These are phyloP conservation scores for Ceratocystiopsis sp. DNA, from an alignment of 2,329 filamentous ascomycete genomes.

Conservation along the genomic window DNA sequence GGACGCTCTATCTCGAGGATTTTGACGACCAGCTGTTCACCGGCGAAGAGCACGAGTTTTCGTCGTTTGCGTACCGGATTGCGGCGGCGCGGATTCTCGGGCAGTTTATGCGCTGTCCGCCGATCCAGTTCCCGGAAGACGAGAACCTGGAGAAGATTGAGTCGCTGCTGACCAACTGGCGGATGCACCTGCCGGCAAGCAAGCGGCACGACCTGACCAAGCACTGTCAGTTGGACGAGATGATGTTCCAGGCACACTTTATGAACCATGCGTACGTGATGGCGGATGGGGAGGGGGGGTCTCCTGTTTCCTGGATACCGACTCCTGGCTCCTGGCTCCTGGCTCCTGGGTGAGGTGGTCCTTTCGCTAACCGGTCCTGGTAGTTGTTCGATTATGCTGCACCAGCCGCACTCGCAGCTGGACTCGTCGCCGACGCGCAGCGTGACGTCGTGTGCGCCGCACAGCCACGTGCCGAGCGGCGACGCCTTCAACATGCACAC, in stretches of 20 bases:
- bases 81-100: constrained; percentile 66
- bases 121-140: constrained; percentile 34
- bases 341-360: background rate
- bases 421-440: constrained; percentile 40
- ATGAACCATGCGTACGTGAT: constrained; percentile 40
- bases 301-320: no score
- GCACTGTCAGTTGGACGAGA: constrained; percentile 62
- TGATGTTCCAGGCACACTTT: constrained; percentile 85
- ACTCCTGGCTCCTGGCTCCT: background rate
- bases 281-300: no score
- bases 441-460: constrained; percentile 50
- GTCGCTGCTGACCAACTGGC: constrained; percentile 51
- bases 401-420: constrained; percentile 63
- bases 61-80: constrained; percentile 72
- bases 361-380: background rate
- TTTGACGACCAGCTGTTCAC: constrained; percentile 64
- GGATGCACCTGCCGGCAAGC: constrained; percentile 54
- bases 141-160: constrained; percentile 35
- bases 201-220: constrained; percentile 55
- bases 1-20: constrained; percentile 48
- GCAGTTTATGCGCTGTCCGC: constrained; percentile 46
- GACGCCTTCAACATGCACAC: constrained; percentile 50
- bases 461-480: constrained; percentile 31
- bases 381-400: constrained; percentile 53
- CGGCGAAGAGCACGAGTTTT: constrained; percentile 53